A percentile compares a stretch with the other conserved stretches of the same genome.
Evolutionary conservation across 2,329 filamentous ascomycete species (phyloP).

Genomic region (Penicillium paneum): DNA sequence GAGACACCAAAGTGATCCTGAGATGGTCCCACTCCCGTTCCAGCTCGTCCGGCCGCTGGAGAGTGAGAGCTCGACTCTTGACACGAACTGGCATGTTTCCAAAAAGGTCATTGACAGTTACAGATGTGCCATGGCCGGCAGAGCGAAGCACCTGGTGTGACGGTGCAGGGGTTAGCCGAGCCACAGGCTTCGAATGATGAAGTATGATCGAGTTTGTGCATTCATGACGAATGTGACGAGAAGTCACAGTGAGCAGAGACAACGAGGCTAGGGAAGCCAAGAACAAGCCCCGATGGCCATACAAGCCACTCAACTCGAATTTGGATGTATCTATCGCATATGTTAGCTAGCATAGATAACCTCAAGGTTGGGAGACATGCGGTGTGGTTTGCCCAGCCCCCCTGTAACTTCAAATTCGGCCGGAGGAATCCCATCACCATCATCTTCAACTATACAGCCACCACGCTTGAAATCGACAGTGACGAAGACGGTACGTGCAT

Average conservation of each 20-base stretch:
- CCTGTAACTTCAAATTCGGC: conserved; percentile 68
- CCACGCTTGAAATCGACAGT: conserved; percentile 72
- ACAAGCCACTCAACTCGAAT: conserved; percentile 48
- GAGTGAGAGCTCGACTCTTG: conserved; percentile 65
- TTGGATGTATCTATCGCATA: conserved; percentile 71
- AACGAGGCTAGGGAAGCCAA: conserved; percentile 72
- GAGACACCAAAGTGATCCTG: conserved; percentile 55
- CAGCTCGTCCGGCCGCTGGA: conserved; percentile 51
- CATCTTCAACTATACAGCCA: conserved; percentile 75
- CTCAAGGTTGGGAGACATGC: conserved; percentile 45
- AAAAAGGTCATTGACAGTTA: conserved; percentile 76
- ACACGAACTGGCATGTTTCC: conserved; percentile 87
- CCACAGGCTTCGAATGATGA: conserved; percentile 65
- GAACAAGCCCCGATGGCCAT: conserved; percentile 72
- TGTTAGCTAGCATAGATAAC: conserved; percentile 6
- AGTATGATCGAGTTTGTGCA: conserved; percentile 63
- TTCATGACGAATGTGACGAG: conserved; percentile 55
- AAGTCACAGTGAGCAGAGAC: conserved; percentile 73
- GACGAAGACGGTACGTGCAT: conserved; percentile 65
- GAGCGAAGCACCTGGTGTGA: conserved; percentile 56
- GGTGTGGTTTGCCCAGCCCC: conserved; percentile 68
- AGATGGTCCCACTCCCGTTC: conserved; percentile 66
- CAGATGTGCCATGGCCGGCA: conserved; percentile 68
- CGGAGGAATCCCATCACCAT: conserved; percentile 73
- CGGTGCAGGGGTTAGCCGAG: conserved; percentile 61